Base-by-base conservation (phyloP, 2,329 filamentous ascomycete species). In the Apiospora sp. region DNA sequence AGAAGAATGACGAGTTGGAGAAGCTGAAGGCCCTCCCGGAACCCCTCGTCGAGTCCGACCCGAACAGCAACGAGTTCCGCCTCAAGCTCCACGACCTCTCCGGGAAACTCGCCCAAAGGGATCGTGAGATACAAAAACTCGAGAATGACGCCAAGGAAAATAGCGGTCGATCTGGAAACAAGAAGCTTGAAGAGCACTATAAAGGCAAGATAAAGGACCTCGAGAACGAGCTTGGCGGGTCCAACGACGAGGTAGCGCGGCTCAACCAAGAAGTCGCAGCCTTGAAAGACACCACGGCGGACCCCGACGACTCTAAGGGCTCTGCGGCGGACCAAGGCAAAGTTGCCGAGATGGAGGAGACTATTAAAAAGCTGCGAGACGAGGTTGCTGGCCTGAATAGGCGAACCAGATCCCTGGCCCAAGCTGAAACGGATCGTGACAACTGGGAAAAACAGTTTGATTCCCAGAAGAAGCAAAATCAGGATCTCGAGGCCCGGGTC, bases 1-100 rank as follows among this genome's bases (percentile, higher is more conserved):
- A n/a, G 51, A 16, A 27, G 12, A 68, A 71, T 22, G 71, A 72
- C n/a, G 16, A 46, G 37, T 24, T 71, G 27, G n/a, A n/a, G 12
- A 4, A 6, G 22, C 61, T 54, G 12, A 7, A n/a, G 22, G 27
- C 24, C 2, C 19, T 13, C 34, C 27, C 4, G 27, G 19, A 41
- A 22, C 10, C 10, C 8, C 30, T 4, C 5, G 10, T 7, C 30
- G 0, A n/a, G 8, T 14, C 14, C 58, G 58, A 64, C 1, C 19
- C 19, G 19, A 8, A 64, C 3, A 64, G 58, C 34, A 64, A 64
- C 14, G 58, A 41, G 19, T 41, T 64, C 1, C 58, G 58, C 4
- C 22, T 12, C 34, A 64, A 37, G 10, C 1, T 64, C 4, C n/a
- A n/a, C 10, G 7, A 34, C 22, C 30, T 64, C 10, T 0, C 8